Evolutionary conservation across 305 asterid genomes (phyloP), one percentile per base, ranked within the genome.

Genomic region (Fraxinus velutina): DNA sequence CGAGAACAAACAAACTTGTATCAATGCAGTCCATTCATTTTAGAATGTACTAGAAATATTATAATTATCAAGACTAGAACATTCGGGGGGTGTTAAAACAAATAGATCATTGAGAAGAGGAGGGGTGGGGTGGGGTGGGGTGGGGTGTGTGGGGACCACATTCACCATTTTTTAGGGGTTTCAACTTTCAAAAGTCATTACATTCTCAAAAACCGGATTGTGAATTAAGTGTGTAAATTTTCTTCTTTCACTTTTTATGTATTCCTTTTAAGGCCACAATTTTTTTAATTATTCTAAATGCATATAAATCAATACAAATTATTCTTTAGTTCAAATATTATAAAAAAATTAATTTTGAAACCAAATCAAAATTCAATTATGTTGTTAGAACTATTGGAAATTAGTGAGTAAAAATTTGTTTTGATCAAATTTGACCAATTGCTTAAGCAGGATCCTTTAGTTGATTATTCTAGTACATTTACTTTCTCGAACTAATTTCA

Each of bases 1-100:
- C 47, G 22, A 62, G 29, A 71, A 66, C 86, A 84, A 73, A 79
- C 50, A 82, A 76, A 83, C 89, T 90, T 87, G 91, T 87, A 84
- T 15, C 60, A 79, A 34, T 76, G 64, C n/a, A 50, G 86, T 81
- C 93, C 93, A 84, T 81, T 87, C 86, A 72, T 87, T 87, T 88
- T 52, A 52, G 24, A 77, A 34, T 62, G 24, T 74, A 73, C 5
- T 32, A 76, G 12, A 33, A 83, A 73, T 88, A 87, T 62, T 77
- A 79, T 85, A 88, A 32, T 32, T 32, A 81, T 68, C 64, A 82
- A 12, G 30, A n/a, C 71, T 3, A 44, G 55, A 75, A 32, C 66
- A 70, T 81, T 80, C 52, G 87, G 5, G 80, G 17, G 80, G 83
- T 44, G 79, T 68, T 44, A 44, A 39, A 12, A 3, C 39, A 60